Evolutionary conservation across 805 yeast genomes (phyloP).

Genomic region (Millerozyma acaciae): DNA sequence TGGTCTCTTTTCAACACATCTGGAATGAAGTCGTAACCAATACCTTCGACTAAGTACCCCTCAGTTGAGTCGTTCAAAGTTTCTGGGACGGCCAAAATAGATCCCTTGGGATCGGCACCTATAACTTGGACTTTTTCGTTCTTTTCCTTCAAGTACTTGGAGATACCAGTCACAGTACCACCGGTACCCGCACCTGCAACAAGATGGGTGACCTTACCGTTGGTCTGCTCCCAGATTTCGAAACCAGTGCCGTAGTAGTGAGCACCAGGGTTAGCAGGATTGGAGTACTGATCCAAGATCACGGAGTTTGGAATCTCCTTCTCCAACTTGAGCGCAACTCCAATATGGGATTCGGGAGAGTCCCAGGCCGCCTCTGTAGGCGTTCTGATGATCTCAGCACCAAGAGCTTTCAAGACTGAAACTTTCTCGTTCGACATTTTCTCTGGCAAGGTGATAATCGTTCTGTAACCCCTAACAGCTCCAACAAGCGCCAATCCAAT

Average conservation of each 20-base stretch:
- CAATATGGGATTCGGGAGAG: conserved; percentile 86
- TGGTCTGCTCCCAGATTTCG: conserved; percentile 80
- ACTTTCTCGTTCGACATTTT: conserved; percentile 91
- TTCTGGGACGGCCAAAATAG: conserved; percentile 79
- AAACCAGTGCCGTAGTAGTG: conserved; percentile 82
- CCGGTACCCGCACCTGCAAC: conserved; percentile 96
- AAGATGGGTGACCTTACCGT: conserved; percentile 64
- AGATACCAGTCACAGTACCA: conserved; percentile 94
- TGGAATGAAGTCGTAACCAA: conserved; percentile 86
- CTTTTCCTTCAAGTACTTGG: conserved; percentile 73
- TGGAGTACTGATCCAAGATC: conserved; percentile 78
- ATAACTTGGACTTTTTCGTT: conserved; percentile 55
- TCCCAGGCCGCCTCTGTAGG: conserved; percentile 94
- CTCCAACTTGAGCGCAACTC: conserved; percentile 77
- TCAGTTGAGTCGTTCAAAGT: conserved; percentile 56
- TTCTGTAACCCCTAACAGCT: conserved; percentile 82
- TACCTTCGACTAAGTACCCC: conserved; percentile 80
- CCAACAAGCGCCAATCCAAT: conserved; percentile 85
- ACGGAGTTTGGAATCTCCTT: conserved; percentile 82
- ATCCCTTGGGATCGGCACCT: conserved; percentile 87
- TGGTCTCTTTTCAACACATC: conserved; percentile 64
- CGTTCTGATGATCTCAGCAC: conserved; percentile 87
- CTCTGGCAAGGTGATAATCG: conserved; percentile 85
- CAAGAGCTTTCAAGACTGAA: conserved; percentile 80
- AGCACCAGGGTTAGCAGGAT: conserved; percentile 75